These are phyloP conservation scores for Onygenales sp. DNA, from an alignment of 2,329 filamentous ascomycete species.

Conservation along the genomic window DNA sequence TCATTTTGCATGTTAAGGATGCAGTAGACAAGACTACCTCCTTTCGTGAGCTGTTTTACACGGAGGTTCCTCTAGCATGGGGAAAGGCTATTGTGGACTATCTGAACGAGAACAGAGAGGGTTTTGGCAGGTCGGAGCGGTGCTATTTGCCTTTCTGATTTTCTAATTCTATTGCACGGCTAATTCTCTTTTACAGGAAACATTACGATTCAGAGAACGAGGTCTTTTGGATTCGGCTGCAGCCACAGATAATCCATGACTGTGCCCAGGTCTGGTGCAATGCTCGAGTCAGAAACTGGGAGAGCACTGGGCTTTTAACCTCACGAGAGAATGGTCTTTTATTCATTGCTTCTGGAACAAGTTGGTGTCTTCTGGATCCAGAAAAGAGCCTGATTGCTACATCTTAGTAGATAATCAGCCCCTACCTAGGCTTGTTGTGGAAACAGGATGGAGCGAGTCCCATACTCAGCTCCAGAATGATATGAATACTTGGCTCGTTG, in stretches of 20 bases:
- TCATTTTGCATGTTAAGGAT: background rate
- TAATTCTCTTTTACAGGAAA: constrained; percentile 3
- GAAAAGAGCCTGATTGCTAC: constrained; percentile 11
- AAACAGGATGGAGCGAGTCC: constrained; percentile 4
- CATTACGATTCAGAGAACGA: constrained; percentile 1
- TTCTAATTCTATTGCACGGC: background rate
- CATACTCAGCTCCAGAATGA: constrained; percentile 3
- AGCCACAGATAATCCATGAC: background rate
- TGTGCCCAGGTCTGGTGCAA: background rate
- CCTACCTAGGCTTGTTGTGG: background rate
- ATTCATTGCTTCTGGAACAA: background rate
- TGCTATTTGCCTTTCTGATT: background rate
- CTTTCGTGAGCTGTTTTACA: background rate
- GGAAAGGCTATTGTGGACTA: background rate
- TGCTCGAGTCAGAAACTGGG: background rate
- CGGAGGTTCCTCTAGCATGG: background rate
- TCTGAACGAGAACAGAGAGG: background rate
- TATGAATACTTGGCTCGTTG: constrained; percentile 9
- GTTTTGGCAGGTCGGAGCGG: background rate
- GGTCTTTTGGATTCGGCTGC: background rate
- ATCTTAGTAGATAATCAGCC: background rate
- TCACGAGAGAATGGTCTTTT: background rate
- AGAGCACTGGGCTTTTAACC: background rate
- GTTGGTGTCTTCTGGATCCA: constrained; percentile 3
- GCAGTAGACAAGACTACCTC: background rate